Conservation (phyloP, 1,139 yeast species). For the Suhomyces maxii region DNA sequence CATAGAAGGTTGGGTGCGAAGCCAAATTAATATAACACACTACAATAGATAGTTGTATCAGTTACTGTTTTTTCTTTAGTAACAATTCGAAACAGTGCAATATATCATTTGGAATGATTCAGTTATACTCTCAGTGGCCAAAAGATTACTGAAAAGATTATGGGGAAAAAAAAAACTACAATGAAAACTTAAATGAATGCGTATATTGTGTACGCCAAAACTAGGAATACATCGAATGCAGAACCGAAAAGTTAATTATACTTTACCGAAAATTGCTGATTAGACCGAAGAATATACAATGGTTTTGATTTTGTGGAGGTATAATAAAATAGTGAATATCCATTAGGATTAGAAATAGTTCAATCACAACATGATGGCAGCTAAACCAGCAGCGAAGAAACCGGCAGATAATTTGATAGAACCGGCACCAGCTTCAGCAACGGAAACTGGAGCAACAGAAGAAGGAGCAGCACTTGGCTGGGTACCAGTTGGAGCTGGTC, state of each 20-base stretch:
- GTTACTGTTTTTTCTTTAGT: too few relatives aligned
- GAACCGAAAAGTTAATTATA: constrained; percentile 1
- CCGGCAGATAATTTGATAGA: constrained; percentile 9
- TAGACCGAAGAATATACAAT: constrained; percentile 1
- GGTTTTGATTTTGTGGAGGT: constrained; percentile 1
- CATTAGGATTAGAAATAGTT: neutral
- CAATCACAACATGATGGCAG: constrained; percentile 11
- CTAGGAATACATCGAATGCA: constrained; percentile 2
- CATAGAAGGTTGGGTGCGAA: neutral
- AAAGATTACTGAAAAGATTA: too few relatives aligned
- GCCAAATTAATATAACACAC: too few relatives aligned
- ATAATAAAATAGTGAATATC: neutral
- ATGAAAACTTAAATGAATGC: neutral
- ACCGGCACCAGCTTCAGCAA: constrained; percentile 9
- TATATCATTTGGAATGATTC: too few relatives aligned
- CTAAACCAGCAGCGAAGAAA: constrained; percentile 11
- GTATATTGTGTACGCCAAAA: neutral
- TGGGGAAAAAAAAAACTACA: too few relatives aligned
- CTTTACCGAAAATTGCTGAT: neutral
- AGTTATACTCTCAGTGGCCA: too few relatives aligned
- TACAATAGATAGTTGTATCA: too few relatives aligned
- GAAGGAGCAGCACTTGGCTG: neutral
- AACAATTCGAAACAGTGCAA: too few relatives aligned
- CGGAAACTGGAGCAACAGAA: constrained; percentile 5
- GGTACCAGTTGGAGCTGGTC: constrained; percentile 3